Evolutionary conservation across 257 asterid species (phyloP), one percentile per base, ranked within the genome.

Genomic region (Solanum chmielewskii): DNA sequence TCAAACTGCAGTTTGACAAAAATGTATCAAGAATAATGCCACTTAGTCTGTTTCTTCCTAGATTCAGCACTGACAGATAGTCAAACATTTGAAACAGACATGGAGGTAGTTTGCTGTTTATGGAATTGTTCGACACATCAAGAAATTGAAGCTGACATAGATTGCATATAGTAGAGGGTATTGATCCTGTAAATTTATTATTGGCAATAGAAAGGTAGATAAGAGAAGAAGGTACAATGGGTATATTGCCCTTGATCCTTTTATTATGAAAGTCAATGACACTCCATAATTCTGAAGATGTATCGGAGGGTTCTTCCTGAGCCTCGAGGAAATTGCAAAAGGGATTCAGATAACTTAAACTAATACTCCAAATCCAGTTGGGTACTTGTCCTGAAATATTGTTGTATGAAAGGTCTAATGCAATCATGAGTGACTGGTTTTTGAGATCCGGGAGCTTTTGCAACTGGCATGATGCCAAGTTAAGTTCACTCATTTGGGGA

Each of bases 321-420:
- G 70, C 66, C 20, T 25, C 86, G 1, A 92, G n/a, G n/a, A 21
- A 83, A 87, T 92, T 92, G 84, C 4, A 15, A 62, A 92, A 92
- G 78, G 90, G 88, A 68, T 92, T 90, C 44, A 88, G 85, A 89
- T 6, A 16, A 6, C 35, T 9, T 11, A 83, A 27, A 6, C 59
- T 2, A 11, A 52, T 69, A 11, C 39, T 85, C 93, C 93, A 92
- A 49, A 91, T 44, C 93, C 93, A 92, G 11, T 75, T 91, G 3
- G 93, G 92, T 73, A 89, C 56, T 56, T 90, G 78, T 69, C 93
- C 92, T 23, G 27, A 29, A 21, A 92, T 70, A 3, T 86, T 85
- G 71, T 91, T 92, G 66, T 25, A 33, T 42, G 91, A 90, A 78
- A 91, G 91, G 78, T 92, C 95, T 44, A 92, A 83, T 2, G 3